Base-by-base conservation (phyloP, 2,329 filamentous ascomycete genomes). In the Gremmenia infestans region DNA sequence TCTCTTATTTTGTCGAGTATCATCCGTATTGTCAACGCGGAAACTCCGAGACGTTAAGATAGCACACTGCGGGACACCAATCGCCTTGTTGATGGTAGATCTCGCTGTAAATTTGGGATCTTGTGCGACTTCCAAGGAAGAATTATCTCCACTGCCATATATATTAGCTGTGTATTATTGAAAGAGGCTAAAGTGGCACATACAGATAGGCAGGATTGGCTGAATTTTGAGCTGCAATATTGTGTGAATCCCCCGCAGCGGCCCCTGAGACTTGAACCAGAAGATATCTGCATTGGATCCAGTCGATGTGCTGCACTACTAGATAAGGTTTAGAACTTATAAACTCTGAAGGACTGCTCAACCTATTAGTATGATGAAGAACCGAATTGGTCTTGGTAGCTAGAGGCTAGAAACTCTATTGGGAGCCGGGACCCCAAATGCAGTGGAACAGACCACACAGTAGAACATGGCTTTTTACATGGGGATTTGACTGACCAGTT, bases 271-370 rank as follows among this genome's bases (percentile, higher is more conserved):
- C 49, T 54, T 65, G 60, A n/a, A 89, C 82, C 62, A 96, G 89
- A 1, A 97, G 77, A 70, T 95, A 96, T 45, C 91, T 82, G 25
- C 90, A 91, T 67, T 95, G 91, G 57, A 96, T 91, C 92, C 92
- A 97, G 65, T 95, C 87, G 9, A 87, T 73, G 46, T 91, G 77
- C 25, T 81, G 70, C 1, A 96, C 84, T 8, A 96, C 92, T 48
- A 89, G 84, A 72, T 85, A 83, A 0, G 86, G 86, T 0, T 0
- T 60, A 0, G 8, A 64, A 59, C 74, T 79, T 5, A 78, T 70
- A 65, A 89, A 96, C 46, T 86, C 66, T 0, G 70, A 50, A 0
- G 90, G 85, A 0, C 78, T 77, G 67, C 28, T 32, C 3, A 11
- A 9, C 9, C 9, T 32, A 32, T 32, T 32, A 32, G 28, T 32